Evolutionary conservation across 2,329 filamentous ascomycete genomes (phyloP).

Genomic region (Trichoderma lentiforme): DNA sequence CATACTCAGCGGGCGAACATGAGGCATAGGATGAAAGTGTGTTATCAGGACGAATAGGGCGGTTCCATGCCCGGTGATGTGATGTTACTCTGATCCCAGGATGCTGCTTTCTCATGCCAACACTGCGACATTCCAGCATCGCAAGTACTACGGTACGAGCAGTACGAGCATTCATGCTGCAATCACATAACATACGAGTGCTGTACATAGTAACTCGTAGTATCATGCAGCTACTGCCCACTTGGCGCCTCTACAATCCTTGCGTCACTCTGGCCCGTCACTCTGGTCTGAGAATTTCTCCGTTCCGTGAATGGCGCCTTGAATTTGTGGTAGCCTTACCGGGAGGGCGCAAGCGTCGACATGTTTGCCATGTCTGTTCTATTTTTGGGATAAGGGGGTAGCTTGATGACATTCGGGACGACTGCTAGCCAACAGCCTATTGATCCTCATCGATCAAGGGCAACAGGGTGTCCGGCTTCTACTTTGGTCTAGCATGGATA

Average conservation of each 20-base stretch:
- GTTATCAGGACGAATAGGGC: neutral
- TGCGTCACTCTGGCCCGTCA: neutral
- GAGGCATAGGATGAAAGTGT: neutral
- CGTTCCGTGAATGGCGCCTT: constrained; percentile 7
- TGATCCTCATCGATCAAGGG: constrained; percentile 6
- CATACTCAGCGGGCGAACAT: neutral
- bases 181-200: neutral
- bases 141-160: neutral
- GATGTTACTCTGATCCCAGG: neutral
- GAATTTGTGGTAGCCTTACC: neutral
- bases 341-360: neutral
- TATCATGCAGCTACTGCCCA: neutral
- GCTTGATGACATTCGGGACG: neutral
- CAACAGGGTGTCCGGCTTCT: neutral
- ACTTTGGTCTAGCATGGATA: neutral
- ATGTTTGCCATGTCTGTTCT: neutral
- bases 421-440: constrained; percentile 3
- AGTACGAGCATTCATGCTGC: neutral
- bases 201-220: neutral
- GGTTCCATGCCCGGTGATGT: neutral
- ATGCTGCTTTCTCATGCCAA: neutral
- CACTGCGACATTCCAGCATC: neutral
- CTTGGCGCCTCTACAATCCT: neutral
- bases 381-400: constrained; percentile 8
- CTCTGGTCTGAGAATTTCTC: constrained; percentile 12